A percentile compares a stretch with the other conserved stretches of the same genome.
phyloP scores from a whole-genome alignment of 1,139 yeast genomes.

The Debaryomyces subglobosus region DNA sequence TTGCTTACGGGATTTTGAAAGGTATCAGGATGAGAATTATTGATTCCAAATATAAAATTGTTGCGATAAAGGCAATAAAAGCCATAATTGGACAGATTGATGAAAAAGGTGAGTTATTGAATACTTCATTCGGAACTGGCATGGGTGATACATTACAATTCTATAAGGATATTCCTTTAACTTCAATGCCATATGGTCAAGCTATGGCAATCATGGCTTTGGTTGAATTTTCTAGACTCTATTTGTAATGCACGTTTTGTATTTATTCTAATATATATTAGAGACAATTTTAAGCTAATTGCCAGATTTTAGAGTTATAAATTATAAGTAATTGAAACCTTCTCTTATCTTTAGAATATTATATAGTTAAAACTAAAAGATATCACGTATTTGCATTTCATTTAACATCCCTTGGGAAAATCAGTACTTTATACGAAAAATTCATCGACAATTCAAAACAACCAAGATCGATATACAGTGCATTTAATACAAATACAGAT shows the following conservation, averaged over 20 bases:
- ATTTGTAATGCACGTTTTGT: slow-evolving; percentile 13
- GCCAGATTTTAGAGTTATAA: too few species aligned
- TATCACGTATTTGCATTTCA: too few species aligned
- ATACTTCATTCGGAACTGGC: slow-evolving; percentile 38
- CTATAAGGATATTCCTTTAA: slow-evolving; percentile 34
- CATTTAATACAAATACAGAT: too few species aligned
- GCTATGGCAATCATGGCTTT: slow-evolving; percentile 41
- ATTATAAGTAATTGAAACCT: too few species aligned
- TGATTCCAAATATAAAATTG: slow-evolving; percentile 20
- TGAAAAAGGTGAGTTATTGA: slow-evolving; percentile 29
- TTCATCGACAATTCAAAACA: too few species aligned
- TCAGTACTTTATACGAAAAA: too few species aligned
- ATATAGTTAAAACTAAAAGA: too few species aligned
- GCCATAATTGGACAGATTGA: slow-evolving; percentile 30
- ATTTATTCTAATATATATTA: too few species aligned
- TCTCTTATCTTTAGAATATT: neutral
- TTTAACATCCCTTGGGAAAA: too few species aligned
- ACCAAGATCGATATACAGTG: too few species aligned
- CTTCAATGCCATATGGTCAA: slow-evolving; percentile 39
- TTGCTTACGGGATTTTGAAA: slow-evolving; percentile 37
- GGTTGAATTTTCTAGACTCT: slow-evolving; percentile 27
- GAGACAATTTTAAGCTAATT: too few species aligned
- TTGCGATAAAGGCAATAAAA: slow-evolving; percentile 28
- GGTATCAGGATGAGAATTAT: slow-evolving; percentile 26
- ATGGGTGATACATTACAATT: slow-evolving; percentile 36